phyloP scores from a whole-genome alignment of 495 filamentous ascomycete genomes.

The Penicillium angulare region DNA sequence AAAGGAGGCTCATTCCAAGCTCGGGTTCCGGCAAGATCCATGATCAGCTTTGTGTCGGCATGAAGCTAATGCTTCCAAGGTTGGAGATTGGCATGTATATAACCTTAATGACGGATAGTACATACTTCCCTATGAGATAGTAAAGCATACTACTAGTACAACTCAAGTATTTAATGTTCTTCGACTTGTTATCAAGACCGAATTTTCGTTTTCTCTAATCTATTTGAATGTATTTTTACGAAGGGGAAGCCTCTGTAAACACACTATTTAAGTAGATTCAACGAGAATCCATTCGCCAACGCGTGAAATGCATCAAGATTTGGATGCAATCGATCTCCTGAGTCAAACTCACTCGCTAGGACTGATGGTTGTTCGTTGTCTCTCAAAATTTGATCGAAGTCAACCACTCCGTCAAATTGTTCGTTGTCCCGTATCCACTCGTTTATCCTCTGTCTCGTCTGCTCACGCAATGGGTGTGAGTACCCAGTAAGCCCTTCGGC shows the following conservation, averaged over 20 bases:
- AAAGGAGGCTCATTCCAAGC: slow-evolving; percentile 4
- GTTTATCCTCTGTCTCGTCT: slow-evolving; percentile 59
- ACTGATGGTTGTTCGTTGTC: slow-evolving; percentile 44
- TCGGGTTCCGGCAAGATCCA: slow-evolving; percentile 10
- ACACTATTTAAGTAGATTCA: too few relatives aligned
- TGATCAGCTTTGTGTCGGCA: slow-evolving; percentile 25
- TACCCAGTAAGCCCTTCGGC: slow-evolving; percentile 39
- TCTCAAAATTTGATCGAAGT: slow-evolving; percentile 59
- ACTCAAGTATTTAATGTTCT: too few relatives aligned
- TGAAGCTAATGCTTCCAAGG: too few relatives aligned
- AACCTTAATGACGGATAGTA: too few relatives aligned
- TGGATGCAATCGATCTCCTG: slow-evolving; percentile 71
- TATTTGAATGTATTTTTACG: too few relatives aligned
- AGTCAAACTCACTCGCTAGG: slow-evolving; percentile 54
- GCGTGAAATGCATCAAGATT: slow-evolving; percentile 63
- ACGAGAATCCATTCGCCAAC: too few relatives aligned
- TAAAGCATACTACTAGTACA: too few relatives aligned
- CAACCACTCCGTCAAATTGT: slow-evolving; percentile 59
- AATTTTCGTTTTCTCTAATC: too few relatives aligned
- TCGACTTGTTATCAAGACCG: too few relatives aligned
- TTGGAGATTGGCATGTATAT: too few relatives aligned
- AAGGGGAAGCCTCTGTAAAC: too few relatives aligned
- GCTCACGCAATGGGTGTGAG: slow-evolving; percentile 53
- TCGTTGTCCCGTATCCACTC: slow-evolving; percentile 58
- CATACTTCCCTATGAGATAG: too few relatives aligned